Base-by-base conservation (phyloP, 495 filamentous ascomycete species). In the Parmelia sp. region DNA sequence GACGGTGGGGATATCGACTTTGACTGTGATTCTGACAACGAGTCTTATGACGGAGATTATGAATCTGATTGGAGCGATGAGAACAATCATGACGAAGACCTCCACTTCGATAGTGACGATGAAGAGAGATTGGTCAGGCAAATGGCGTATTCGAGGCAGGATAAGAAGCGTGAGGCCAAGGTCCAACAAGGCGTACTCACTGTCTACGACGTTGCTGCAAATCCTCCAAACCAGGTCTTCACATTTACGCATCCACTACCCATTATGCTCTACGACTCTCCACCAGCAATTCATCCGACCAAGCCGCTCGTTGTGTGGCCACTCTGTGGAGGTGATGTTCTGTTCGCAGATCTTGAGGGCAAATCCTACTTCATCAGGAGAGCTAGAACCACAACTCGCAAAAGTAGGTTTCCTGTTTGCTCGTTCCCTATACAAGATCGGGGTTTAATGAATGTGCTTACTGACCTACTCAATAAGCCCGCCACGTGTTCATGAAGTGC, bases 321-420 rank as follows among this genome's bases (percentile, higher is more conserved):
- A 3, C 57, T 65, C 10, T 45, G 58, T 40, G 57, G 58, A 25
- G 57, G 57, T 15, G 63, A 65, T 25, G 31, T 65, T 35, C 45
- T 65, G 1, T 65, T 65, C 37, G 63, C 58, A 23, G 58, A 65
- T 36, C 44, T 51, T 19, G 14, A 27, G 12, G 57, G 11, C 27
- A 65, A 53, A 6, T 60, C 63, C 3, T 65, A 65, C 27, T 65
- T 65, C 35, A 65, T 60, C 23, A 53, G 63, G 5, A 35, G 35
- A 4, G 29, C 60, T 12, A 44, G 35, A 53, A 40, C 57, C 23
- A 51, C 63, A 31, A 44, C 57, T 3, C 44, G 57, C 14, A 65
- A 61, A 57, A 58, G 57, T 57, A 45, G 23, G 47, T 35, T 17
- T 31, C 39, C 3, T 3, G 12, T 17, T 63, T 3, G 23, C 25